Conservation (phyloP, 306 rosid species). For the Cicer cuneatum region DNA sequence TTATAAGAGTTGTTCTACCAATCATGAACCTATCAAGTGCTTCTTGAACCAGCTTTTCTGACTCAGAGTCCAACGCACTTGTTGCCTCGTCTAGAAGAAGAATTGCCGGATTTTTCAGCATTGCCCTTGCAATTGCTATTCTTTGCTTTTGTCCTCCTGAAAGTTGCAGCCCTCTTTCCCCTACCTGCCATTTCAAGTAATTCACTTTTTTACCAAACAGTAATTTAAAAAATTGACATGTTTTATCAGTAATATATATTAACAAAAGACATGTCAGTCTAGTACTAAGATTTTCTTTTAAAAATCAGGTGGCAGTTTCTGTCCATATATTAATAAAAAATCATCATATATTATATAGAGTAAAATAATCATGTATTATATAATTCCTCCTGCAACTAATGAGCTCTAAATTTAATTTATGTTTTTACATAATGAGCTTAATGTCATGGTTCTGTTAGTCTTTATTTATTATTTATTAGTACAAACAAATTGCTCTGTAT, state of each 20-base stretch:
- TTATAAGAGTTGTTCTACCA: slow-evolving; percentile 93
- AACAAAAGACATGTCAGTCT: background rate
- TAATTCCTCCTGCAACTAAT: background rate
- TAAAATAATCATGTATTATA: background rate
- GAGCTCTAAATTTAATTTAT: slow-evolving; percentile 13
- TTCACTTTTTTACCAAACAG: no score
- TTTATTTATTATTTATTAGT: slow-evolving; percentile 34
- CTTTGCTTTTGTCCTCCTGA: slow-evolving; percentile 99
- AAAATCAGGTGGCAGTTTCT: slow-evolving; percentile 15
- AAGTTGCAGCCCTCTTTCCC: slow-evolving; percentile 95
- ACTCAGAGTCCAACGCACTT: slow-evolving; percentile 97
- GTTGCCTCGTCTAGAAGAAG: slow-evolving; percentile 95
- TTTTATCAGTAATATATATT: background rate
- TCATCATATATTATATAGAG: background rate
- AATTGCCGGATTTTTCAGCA: slow-evolving; percentile 98
- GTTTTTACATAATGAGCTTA: background rate
- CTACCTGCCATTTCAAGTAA: slow-evolving; percentile 74
- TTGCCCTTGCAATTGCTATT: slow-evolving; percentile 98
- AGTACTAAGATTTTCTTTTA: slow-evolving; percentile 6
- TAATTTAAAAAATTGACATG: background rate
- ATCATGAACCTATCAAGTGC: slow-evolving; percentile 99
- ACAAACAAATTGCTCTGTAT: slow-evolving; percentile 40
- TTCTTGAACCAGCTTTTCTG: slow-evolving; percentile 97
- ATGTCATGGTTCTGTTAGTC: slow-evolving; percentile 19
- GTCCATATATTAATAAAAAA: background rate